A percentile compares a stretch with the other conserved stretches of the same genome.
Evolutionary conservation across 495 filamentous ascomycete genomes (phyloP).

Genomic region (Penicillium soppii): DNA sequence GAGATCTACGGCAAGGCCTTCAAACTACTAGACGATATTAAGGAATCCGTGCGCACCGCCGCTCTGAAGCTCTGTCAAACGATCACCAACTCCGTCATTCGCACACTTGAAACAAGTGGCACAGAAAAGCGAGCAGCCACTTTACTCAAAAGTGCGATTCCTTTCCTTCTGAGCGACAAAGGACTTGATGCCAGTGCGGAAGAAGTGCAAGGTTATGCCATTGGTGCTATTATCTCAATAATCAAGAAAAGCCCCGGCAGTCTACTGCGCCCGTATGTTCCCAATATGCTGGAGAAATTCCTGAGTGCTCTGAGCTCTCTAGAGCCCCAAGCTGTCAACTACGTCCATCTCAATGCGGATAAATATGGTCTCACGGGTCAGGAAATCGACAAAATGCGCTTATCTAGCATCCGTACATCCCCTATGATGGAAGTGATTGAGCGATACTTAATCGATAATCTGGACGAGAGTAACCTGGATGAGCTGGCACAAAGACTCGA

Average conservation of each 20-base stretch:
- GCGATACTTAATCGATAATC: slow-evolving; percentile 74
- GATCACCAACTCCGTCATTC: slow-evolving; percentile 77
- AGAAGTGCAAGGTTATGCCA: slow-evolving; percentile 74
- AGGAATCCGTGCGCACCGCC: slow-evolving; percentile 78
- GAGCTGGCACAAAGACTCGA: slow-evolving; percentile 69
- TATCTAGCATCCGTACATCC: slow-evolving; percentile 75
- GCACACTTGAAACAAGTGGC: slow-evolving; percentile 78
- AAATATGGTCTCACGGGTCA: slow-evolving; percentile 84
- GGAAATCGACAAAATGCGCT: slow-evolving; percentile 78
- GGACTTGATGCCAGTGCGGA: slow-evolving; percentile 84
- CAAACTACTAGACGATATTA: slow-evolving; percentile 87
- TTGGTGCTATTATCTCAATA: slow-evolving; percentile 77
- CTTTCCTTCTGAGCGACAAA: slow-evolving; percentile 85
- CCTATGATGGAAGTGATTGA: slow-evolving; percentile 94
- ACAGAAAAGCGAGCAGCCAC: slow-evolving; percentile 66
- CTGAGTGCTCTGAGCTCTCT: slow-evolving; percentile 79
- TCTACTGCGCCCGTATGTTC: slow-evolving; percentile 73
- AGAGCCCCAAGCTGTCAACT: slow-evolving; percentile 85
- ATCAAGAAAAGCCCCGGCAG: slow-evolving; percentile 77
- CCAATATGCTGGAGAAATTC: slow-evolving; percentile 76
- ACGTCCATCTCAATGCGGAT: slow-evolving; percentile 82
- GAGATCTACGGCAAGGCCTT: slow-evolving; percentile 81
- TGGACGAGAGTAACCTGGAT: slow-evolving; percentile 73
- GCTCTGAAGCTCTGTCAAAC: slow-evolving; percentile 79
- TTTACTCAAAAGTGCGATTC: slow-evolving; percentile 80